Conservation (phyloP, 2,329 filamentous ascomycete species). For the Colletotrichum sp. region DNA sequence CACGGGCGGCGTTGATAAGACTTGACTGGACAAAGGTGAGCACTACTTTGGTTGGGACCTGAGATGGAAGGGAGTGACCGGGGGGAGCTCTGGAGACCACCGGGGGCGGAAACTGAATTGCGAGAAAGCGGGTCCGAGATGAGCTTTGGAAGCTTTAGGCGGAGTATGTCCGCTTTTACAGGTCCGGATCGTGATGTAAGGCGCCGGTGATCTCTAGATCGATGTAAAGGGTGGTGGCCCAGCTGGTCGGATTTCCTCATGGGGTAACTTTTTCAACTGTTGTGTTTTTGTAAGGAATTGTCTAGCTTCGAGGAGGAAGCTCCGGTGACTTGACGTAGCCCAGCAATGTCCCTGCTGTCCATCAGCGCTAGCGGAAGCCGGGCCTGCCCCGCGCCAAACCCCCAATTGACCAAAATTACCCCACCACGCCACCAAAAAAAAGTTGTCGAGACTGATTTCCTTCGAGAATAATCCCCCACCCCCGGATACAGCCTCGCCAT, state of each 20-base stretch:
- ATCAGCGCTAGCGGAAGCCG: neutral
- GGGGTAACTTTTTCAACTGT: neutral
- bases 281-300: neutral
- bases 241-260: neutral
- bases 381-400: constrained; percentile 10
- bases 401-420: neutral
- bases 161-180: neutral
- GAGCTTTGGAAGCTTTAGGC: neutral
- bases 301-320: neutral
- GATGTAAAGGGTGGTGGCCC: neutral
- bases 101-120: neutral
- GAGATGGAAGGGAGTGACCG: neutral
- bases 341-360: neutral
- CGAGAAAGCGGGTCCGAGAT: neutral
- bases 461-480: neutral
- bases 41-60: neutral
- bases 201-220: neutral
- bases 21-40: neutral
- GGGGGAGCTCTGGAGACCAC: neutral
- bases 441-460: neutral
- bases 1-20: neutral
- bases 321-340: neutral
- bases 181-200: neutral
- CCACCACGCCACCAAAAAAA: constrained; percentile 11
- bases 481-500: neutral